Conservation (phyloP, 768 basidiomycete genomes). For the Termitomyces sp. region DNA sequence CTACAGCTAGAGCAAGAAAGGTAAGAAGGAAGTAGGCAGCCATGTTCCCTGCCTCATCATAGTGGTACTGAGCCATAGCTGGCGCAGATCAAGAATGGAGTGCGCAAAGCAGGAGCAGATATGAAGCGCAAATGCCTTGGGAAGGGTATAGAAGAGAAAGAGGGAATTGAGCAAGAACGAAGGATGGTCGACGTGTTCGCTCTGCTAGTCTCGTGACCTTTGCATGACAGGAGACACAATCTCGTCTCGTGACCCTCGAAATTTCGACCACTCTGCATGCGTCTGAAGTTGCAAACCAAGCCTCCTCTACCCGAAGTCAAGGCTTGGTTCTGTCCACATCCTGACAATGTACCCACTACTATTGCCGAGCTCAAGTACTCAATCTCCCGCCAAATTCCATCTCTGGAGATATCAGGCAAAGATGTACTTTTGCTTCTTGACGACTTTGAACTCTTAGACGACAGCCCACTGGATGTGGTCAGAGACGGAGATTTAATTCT, state of each 20-base stretch:
- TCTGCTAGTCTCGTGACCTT: slow-evolving; percentile 15
- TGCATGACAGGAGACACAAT: slow-evolving; percentile 10
- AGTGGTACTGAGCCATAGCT: slow-evolving; percentile 72
- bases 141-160: background rate
- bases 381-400: slow-evolving; percentile 29
- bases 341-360: slow-evolving; percentile 16
- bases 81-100: background rate
- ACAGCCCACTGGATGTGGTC: slow-evolving; percentile 30
- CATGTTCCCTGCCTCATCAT: slow-evolving; percentile 84
- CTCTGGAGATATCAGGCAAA: slow-evolving; percentile 19
- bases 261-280: slow-evolving; percentile 28
- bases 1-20: slow-evolving; percentile 76
- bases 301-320: slow-evolving; percentile 44
- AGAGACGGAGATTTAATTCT: slow-evolving; percentile 46
- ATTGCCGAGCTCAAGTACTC: slow-evolving; percentile 33
- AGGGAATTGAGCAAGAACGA: background rate
- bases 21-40: slow-evolving; percentile 90
- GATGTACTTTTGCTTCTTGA: slow-evolving; percentile 34
- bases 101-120: background rate
- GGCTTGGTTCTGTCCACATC: slow-evolving; percentile 46
- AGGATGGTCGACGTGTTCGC: slow-evolving; percentile 17
- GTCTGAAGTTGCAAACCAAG: slow-evolving; percentile 43
- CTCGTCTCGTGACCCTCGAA: slow-evolving; percentile 5
- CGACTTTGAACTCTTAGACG: slow-evolving; percentile 43
- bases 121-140: background rate